A percentile compares a stretch with the other conserved stretches of the same genome.
These are phyloP conservation scores for Poronia punctata DNA, from an alignment of 495 filamentous ascomycete genomes.

Conservation along the genomic window DNA sequence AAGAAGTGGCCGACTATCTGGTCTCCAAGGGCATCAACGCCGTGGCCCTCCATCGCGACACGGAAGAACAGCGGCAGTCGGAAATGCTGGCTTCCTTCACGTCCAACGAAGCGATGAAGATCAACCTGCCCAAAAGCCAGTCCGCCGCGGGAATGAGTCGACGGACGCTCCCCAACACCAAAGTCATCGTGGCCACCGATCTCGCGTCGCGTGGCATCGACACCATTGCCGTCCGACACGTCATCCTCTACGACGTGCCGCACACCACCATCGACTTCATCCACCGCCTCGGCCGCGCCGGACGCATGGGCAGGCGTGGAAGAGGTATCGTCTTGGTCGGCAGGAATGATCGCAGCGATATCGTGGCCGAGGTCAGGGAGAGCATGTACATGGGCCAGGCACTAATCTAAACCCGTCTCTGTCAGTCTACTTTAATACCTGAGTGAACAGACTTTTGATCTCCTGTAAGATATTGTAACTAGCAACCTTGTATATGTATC, in stretches of 20 bases:
- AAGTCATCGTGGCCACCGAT: conserved; percentile 91
- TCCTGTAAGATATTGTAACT: too few relatives aligned
- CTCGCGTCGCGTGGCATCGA: conserved; percentile 89
- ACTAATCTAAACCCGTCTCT: conserved; percentile 73
- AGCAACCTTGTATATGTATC: too few relatives aligned
- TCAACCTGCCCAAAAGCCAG: conserved; percentile 14
- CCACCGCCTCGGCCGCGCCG: conserved; percentile 83
- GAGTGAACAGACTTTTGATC: too few relatives aligned
- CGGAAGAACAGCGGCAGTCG: conserved; percentile 59
- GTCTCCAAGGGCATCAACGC: conserved; percentile 81
- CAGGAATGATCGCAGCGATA: conserved; percentile 78
- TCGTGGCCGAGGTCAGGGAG: conserved; percentile 87
- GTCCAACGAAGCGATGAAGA: conserved; percentile 36
- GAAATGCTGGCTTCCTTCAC: conserved; percentile 77
- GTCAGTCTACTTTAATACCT: too few relatives aligned
- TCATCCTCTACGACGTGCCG: conserved; percentile 90
- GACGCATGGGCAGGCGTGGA: conserved; percentile 86
- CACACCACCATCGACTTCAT: conserved; percentile 97
- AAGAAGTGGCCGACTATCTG: conserved; percentile 74
- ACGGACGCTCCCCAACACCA: conserved; percentile 55
- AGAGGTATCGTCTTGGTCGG: conserved; percentile 86
- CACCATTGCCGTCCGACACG: conserved; percentile 83
- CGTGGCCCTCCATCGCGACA: conserved; percentile 73
- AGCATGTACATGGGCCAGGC: conserved; percentile 90
- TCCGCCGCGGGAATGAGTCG: conserved; percentile 18